Conservation (phyloP, 2,329 filamentous ascomycete species). For the Aspergillus udagawae region DNA sequence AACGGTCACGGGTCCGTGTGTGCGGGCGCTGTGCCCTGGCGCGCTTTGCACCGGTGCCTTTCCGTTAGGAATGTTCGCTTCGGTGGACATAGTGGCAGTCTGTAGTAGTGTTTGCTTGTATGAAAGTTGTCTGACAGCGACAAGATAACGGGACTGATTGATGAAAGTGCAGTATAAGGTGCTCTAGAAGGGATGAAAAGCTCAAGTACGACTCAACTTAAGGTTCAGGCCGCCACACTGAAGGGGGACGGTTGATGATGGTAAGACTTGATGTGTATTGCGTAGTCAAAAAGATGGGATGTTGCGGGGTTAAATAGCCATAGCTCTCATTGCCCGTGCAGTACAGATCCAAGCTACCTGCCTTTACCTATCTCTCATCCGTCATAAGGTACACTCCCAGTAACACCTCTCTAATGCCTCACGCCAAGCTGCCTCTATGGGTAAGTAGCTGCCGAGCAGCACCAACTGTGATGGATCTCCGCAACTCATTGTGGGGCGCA, state of each 20-base stretch:
- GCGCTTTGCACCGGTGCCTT: conserved; percentile 27
- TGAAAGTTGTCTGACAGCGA: not conserved
- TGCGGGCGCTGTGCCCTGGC: conserved; percentile 37
- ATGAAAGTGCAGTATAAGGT: too few species aligned
- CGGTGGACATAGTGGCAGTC: conserved; percentile 23
- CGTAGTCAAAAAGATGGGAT: not conserved
- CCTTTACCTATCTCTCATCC: too few species aligned
- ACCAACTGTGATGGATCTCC: not conserved
- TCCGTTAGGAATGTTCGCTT: conserved; percentile 25
- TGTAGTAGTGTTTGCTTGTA: not conserved
- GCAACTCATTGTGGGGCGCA: not conserved
- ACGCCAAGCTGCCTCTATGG: too few species aligned
- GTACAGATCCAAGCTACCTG: not conserved
- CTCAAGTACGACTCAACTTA: not conserved
- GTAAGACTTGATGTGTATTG: not conserved
- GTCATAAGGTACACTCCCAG: too few species aligned
- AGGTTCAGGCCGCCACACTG: not conserved
- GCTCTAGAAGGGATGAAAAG: not conserved
- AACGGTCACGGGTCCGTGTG: conserved; percentile 60
- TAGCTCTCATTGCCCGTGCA: not conserved
- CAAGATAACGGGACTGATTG: too few species aligned
- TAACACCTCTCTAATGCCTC: too few species aligned
- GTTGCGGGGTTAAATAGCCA: not conserved
- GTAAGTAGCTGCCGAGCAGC: too few species aligned
- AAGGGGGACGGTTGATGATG: not conserved